Evolutionary conservation across 257 asterid species (phyloP), one percentile per base, ranked within the genome.

Genomic region (Eustoma russellianum): DNA sequence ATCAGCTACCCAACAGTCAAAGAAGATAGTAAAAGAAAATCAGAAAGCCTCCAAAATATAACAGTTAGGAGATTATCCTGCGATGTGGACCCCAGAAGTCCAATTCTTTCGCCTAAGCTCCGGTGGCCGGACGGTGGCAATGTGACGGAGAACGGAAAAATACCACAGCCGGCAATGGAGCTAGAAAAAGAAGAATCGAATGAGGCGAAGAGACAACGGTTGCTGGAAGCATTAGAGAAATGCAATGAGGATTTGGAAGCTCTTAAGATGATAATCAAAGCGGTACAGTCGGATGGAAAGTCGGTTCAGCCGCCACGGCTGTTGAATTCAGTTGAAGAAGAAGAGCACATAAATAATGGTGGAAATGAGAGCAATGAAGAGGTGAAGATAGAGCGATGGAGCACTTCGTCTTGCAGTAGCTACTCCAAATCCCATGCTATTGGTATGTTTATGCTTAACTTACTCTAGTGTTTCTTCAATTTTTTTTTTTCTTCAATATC

Each of bases 171-270:
- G 24, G 52, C 11, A 30, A 40, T 53, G 24, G 59, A 62, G n/a
- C 58, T 45, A 16, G 60, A 48, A 12, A 59, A 46, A 47, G 79
- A 65, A 17, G 68, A 62, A 45, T 52, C 69, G 13, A 14, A 67
- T 11, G 68, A 70, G 33, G 80, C 66, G 62, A 79, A 79, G 67
- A 70, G 95, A 59, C 79, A 52, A 76, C 74, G 60, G 66, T 69
- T 86, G 69, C 35, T 85, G 11, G 70, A 70, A 30, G 95, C 94
- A 13, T 72, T 89, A 66, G 93, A 81, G 18, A 89, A 83, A 71
- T 86, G 95, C 67, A 86, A 86, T 57, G 72, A 81, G 52, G 97
- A 89, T 72, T 65, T 89, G 78, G 93, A 83, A 63, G 75, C 77
- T 50, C 71, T 89, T 44, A 83, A 72, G 80, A 74, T 61, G 58